Percentiles rank a stretch among this genome's conserved stretches.
These are phyloP conservation scores for Aspergillus persii DNA, from an alignment of 2,329 filamentous ascomycete genomes.

Conservation along the genomic window DNA sequence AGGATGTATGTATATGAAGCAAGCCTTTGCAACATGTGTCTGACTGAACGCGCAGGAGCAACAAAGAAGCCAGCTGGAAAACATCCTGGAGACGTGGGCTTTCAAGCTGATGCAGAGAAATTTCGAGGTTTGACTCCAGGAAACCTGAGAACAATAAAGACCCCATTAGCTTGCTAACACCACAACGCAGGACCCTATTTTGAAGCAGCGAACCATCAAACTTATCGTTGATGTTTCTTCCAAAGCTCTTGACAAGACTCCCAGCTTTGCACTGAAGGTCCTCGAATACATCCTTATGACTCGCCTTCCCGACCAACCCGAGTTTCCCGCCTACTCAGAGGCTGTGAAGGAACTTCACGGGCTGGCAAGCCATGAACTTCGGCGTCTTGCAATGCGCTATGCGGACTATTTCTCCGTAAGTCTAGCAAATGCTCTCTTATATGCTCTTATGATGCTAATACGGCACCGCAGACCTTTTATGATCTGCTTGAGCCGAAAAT, in stretches of 20 bases:
- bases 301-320: conserved; percentile 69
- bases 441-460: conserved; percentile 16
- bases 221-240: conserved; percentile 82
- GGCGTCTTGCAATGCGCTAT: conserved; percentile 84
- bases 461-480: conserved; percentile 66
- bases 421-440: neutral
- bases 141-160: neutral
- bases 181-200: conserved; percentile 66
- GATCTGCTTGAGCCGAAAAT: conserved; percentile 81
- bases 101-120: conserved; percentile 39
- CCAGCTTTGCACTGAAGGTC: conserved; percentile 80
- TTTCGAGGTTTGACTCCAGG: conserved; percentile 34
- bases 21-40: neutral
- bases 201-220: conserved; percentile 77
- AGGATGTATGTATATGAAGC: conserved; percentile 39
- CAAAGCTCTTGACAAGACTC: conserved; percentile 71
- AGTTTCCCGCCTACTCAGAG: conserved; percentile 74
- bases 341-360: conserved; percentile 85
- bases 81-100: conserved; percentile 41
- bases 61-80: conserved; percentile 38
- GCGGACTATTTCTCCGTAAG: conserved; percentile 79
- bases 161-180: neutral
- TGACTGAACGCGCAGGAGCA: conserved; percentile 31
- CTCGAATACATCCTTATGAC: conserved; percentile 88
- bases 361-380: conserved; percentile 81